These are phyloP conservation scores for Aspergillus ochraceoroseus DNA, from an alignment of 2,329 filamentous ascomycete species.

Conservation along the genomic window DNA sequence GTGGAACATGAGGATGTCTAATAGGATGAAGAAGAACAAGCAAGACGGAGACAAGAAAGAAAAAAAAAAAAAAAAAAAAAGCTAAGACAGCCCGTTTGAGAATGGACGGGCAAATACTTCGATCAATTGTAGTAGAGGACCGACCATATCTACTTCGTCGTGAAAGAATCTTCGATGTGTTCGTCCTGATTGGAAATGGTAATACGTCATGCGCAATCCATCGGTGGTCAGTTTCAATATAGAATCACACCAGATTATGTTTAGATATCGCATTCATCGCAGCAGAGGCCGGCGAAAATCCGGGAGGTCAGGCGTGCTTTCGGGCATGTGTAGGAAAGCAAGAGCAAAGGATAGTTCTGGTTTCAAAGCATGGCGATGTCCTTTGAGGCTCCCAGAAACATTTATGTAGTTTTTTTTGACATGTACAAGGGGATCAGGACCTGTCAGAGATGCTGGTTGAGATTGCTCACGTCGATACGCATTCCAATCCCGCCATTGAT, in stretches of 20 bases:
- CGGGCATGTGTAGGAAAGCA: slow-evolving; percentile 1
- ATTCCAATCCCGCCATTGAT: background rate
- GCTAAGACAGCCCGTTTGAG: background rate
- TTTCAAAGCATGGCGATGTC: background rate
- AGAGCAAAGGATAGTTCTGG: slow-evolving; percentile 6
- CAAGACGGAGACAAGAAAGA: background rate
- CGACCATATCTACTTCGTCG: too few species aligned
- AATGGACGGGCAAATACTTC: background rate
- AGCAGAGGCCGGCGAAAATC: background rate
- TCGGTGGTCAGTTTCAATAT: too few species aligned
- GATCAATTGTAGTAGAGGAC: too few species aligned
- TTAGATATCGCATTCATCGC: background rate
- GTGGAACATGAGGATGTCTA: slow-evolving; percentile 7
- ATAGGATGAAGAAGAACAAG: background rate
- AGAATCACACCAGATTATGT: background rate
- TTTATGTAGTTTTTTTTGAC: too few species aligned
- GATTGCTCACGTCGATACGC: background rate
- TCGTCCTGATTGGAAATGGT: too few species aligned
- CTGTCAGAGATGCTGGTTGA: background rate
- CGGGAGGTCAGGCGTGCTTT: slow-evolving; percentile 5
- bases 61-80: background rate
- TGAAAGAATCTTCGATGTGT: too few species aligned
- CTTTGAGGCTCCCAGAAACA: slow-evolving; percentile 1
- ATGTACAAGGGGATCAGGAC: background rate
- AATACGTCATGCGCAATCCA: too few species aligned